Evolutionary conservation across 768 basidiomycete species (phyloP).

Genomic region (Tylopilus sp.): DNA sequence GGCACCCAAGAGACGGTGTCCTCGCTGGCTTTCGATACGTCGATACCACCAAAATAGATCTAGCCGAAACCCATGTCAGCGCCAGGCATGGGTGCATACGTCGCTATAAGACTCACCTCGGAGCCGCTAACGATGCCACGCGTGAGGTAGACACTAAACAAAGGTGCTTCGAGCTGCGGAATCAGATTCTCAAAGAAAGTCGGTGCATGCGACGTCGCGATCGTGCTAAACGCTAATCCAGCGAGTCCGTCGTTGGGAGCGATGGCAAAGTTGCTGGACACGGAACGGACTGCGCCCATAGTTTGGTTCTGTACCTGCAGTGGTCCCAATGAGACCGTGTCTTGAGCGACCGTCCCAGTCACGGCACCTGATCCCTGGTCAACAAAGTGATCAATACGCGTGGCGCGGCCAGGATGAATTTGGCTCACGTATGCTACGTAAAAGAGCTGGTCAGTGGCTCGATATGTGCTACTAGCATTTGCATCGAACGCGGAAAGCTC

Average conservation of each 20-base stretch:
- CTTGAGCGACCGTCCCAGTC: constrained; percentile 45
- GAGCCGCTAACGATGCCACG: constrained; percentile 41
- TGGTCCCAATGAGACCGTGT: constrained; percentile 47
- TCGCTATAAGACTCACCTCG: constrained; percentile 34
- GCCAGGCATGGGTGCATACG: neutral
- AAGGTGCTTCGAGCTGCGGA: constrained; percentile 36
- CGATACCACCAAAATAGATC: constrained; percentile 31
- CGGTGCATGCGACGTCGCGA: constrained; percentile 41
- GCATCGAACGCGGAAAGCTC: constrained; percentile 36
- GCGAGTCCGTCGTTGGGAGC: constrained; percentile 56
- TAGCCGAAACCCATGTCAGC: neutral
- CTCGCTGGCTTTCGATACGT: constrained; percentile 29
- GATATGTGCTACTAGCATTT: constrained; percentile 41
- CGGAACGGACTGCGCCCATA: constrained; percentile 50
- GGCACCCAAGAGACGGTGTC: constrained; percentile 34
- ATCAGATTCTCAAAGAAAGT: constrained; percentile 70
- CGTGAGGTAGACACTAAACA: constrained; percentile 62
- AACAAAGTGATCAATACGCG: neutral
- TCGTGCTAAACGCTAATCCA: constrained; percentile 60
- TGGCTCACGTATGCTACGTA: constrained; percentile 42
- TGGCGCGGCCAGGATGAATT: constrained; percentile 6
- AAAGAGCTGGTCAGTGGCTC: constrained; percentile 31
- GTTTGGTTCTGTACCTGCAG: constrained; percentile 45
- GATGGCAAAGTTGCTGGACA: constrained; percentile 47
- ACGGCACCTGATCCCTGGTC: constrained; percentile 52